These are phyloP conservation scores for Gossypium arboreum DNA, from an alignment of 345 rosid genomes.

Conservation along the genomic window DNA sequence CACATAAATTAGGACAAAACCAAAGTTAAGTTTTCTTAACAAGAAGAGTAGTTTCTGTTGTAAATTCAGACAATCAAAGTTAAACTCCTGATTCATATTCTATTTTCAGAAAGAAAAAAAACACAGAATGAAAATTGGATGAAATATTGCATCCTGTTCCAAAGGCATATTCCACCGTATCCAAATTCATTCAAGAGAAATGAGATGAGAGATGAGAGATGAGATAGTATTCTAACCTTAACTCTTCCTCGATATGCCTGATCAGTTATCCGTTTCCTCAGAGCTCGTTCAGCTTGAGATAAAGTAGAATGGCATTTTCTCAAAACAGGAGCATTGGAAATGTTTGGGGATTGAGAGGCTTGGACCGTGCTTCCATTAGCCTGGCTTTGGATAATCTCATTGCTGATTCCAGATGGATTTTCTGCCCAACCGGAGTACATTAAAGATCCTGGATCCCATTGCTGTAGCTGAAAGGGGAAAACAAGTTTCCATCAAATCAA, in stretches of 20 bases:
- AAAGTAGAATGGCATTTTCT: not conserved
- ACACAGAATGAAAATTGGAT: not conserved
- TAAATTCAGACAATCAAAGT: not conserved
- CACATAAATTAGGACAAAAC: not conserved
- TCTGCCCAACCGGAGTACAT: not conserved
- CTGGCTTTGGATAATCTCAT: not conserved
- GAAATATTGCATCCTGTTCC: not conserved
- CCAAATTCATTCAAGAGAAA: not conserved
- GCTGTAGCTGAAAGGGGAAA: not conserved
- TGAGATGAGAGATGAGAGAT: not conserved
- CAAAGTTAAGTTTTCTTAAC: not conserved
- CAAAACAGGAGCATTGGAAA: not conserved
- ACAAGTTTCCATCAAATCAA: not conserved
- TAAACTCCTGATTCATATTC: not conserved
- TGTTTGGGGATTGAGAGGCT: not conserved
- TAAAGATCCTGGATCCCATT: not conserved
- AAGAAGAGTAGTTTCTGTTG: not conserved
- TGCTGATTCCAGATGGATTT: not conserved
- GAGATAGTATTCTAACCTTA: not conserved
- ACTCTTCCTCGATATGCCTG: not conserved
- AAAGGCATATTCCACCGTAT: not conserved
- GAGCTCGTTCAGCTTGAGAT: not conserved
- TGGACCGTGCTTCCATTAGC: not conserved
- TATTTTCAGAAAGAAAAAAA: not conserved
- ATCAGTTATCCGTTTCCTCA: not conserved